Evolutionary conservation across 2,329 filamentous ascomycete genomes (phyloP).

Genomic region (Daldinia eschscholtzii): DNA sequence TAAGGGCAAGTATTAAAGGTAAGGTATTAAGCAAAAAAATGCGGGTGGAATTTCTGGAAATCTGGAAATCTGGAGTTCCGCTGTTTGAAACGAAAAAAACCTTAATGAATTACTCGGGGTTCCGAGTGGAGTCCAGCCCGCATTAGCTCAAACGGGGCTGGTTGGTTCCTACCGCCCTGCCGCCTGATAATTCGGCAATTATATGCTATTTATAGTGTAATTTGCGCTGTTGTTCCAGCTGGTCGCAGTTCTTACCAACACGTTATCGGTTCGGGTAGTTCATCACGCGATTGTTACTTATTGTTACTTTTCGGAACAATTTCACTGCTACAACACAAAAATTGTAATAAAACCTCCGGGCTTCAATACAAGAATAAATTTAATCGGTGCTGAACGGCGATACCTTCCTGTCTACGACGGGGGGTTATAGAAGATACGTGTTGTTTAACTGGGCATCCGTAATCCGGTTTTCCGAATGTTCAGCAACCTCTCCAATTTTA

Average conservation of each 20-base stretch:
- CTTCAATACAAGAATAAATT: background rate
- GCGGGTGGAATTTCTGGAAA: constrained; percentile 9
- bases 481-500: background rate
- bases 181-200: constrained; percentile 21
- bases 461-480: background rate
- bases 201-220: constrained; percentile 24
- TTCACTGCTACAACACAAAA: background rate
- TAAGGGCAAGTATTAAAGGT: background rate
- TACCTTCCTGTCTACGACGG: background rate
- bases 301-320: constrained; percentile 2
- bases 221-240: background rate
- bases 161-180: constrained; percentile 12
- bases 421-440: background rate
- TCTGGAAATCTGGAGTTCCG: constrained; percentile 5
- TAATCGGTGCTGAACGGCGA: background rate
- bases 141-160: constrained; percentile 15
- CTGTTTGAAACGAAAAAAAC: constrained; percentile 8
- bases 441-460: background rate
- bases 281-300: constrained; percentile 1
- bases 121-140: constrained; percentile 2
- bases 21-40: constrained; percentile 8
- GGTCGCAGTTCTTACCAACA: background rate
- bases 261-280: background rate
- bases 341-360: background rate
- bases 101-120: constrained; percentile 6